Evolutionary conservation across 129 eudicot genomes (phyloP), one percentile per base, ranked within the genome.

Genomic region (Escallonia rubra): DNA sequence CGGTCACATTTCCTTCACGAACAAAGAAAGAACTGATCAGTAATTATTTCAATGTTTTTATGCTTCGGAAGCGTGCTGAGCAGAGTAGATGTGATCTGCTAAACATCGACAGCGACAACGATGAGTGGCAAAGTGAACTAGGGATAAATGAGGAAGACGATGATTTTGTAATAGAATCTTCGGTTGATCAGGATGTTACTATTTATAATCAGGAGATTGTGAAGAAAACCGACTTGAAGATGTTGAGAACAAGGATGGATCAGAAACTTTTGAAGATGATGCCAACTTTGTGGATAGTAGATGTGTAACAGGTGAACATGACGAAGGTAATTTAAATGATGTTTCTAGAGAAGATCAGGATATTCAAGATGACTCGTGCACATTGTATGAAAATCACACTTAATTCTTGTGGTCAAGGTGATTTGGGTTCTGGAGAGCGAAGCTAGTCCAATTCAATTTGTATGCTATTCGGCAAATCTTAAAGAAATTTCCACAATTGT

Each of bases 1-100:
- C 74, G 0, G 3, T 10, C 44, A 41, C n/a, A 10, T 69, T 69
- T 40, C 74, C 66, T 8, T 39, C 48, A 34, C 53, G 59, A n/a
- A 69, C 49, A 16, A 69, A 47, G 39, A 3, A 7, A 10, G 74
- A 59, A 12, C 48, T 69, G 7, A 51, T 69, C n/a, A 69, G 74
- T 23, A 59, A 69, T 48, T 69, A 69, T 59, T 69, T 69, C 57
- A 69, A 69, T 40, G 74, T 69, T 2, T 69, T 69, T 69, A 59
- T 69, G 60, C 74, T 69, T 38, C 39, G 66, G 48, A 58, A 46
- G 54, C 59, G 74, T 15, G 74, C 74, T 9, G 66, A 43, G 49
- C 74, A 69, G 66, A 69, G 59, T 58, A 47, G 74, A 40, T 59
- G 41, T 47, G 63, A 63, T 16, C 63, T 48, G n/a, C 14, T 47